phyloP scores from a whole-genome alignment of 345 rosid species.

The Citrus glauca region DNA sequence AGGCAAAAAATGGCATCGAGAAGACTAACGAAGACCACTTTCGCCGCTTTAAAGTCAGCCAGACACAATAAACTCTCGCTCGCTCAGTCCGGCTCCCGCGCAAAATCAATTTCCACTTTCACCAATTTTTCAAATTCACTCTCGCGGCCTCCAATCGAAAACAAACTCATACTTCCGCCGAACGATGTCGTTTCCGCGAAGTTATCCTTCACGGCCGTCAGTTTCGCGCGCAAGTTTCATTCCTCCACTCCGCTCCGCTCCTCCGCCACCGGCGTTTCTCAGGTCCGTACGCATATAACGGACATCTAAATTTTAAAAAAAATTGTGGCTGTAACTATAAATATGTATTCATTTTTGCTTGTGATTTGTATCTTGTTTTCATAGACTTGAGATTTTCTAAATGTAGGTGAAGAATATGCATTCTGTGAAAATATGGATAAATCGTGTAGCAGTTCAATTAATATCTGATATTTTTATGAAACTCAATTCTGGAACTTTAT shows the following conservation, averaged over 20 bases:
- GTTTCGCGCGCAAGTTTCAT: conserved; percentile 29
- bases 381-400: not conserved
- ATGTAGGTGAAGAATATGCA: not conserved
- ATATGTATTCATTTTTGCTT: no score
- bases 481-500: not conserved
- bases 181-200: conserved; percentile 13
- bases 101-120: conserved; percentile 9
- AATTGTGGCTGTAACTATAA: no score
- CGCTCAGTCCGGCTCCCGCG: conserved; percentile 4
- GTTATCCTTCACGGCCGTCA: not conserved
- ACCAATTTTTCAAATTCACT: not conserved
- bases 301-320: no score
- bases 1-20: conserved; percentile 30
- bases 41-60: conserved; percentile 23
- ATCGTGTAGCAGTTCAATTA: not conserved
- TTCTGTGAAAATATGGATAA: not conserved
- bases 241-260: conserved; percentile 35
- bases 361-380: not conserved
- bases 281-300: conserved; percentile 20
- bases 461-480: not conserved
- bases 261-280: conserved; percentile 37
- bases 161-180: not conserved
- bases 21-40: conserved; percentile 31
- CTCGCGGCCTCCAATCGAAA: not conserved
- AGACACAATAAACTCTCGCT: not conserved